Evolutionary conservation across 2,329 filamentous ascomycete genomes (phyloP), one percentile per base, ranked within the genome.

Genomic region (Canariomyces notabilis): DNA sequence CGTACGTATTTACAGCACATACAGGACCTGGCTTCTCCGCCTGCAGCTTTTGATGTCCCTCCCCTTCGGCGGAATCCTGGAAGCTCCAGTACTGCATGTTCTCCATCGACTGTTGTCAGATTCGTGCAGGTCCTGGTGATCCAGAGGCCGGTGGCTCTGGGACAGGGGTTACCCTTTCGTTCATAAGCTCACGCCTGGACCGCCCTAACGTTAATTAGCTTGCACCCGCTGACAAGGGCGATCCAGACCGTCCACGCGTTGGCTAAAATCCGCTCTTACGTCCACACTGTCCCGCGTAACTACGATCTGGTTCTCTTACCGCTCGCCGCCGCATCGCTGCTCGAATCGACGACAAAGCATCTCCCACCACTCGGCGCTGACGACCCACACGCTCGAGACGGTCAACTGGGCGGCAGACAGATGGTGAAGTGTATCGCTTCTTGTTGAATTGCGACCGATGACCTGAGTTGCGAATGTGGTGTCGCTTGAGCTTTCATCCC

Each of bases 201-300:
- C 37, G 39, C 38, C 33, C 46, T 49, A n/a, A n/a, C n/a, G n/a
- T n/a, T n/a, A 37, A 42, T 37, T 48, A 43, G 40, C 43, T 39
- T 37, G 33, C 39, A 7, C 20, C 41, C 39, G 33, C 42, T 23
- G 44, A 37, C 44, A 42, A 19, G 51, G 47, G 34, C 36, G 42
- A 41, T 26, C 42, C 29, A 42, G 22, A 32, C 35, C 38, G 45
- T 40, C 38, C 29, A 42, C 48, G 45, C 42, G 45, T 39, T 47
- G 42, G 45, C 48, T 47, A 51, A 54, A 54, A 48, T 42, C 45
- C 46, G 34, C 46, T 49, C 42, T n/a, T 26, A 41, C 46, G 37
- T 51, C 51, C 46, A 32, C 45, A 43, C 42, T 26, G 38, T 45
- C 37, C 34, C 37, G 32, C 34, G 19, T 26, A 33, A n/a, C n/a